These are phyloP conservation scores for Ceratobasidium sp. DNA, from an alignment of 1,284 basidiomycete species.

Conservation along the genomic window DNA sequence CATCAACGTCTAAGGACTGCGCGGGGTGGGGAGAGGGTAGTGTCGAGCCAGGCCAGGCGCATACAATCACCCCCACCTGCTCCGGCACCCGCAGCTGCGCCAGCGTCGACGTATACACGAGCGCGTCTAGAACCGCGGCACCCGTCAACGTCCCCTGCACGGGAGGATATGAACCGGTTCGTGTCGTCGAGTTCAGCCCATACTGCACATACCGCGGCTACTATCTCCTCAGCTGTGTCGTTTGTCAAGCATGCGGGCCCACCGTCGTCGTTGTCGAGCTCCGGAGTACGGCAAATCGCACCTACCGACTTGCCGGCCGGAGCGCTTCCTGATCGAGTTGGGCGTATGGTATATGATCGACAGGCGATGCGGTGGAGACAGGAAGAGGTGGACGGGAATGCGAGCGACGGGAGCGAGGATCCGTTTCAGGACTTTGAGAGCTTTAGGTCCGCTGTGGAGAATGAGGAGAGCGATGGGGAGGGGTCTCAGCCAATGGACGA, in stretches of 20 bases:
- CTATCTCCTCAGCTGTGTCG: constrained; percentile 62
- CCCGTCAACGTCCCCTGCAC: constrained; percentile 61
- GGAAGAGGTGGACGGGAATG: constrained; percentile 58
- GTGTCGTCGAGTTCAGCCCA: constrained; percentile 65
- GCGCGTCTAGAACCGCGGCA: constrained; percentile 55
- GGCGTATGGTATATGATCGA: constrained; percentile 87
- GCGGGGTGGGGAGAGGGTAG: background rate
- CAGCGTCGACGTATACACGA: constrained; percentile 50
- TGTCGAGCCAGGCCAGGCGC: background rate
- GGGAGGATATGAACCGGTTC: constrained; percentile 83
- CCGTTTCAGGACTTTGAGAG: constrained; percentile 90
- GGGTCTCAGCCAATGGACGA: constrained; percentile 62
- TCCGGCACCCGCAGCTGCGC: constrained; percentile 45
- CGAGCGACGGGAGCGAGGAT: constrained; percentile 73
- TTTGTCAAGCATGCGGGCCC: constrained; percentile 87
- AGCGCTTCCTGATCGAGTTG: constrained; percentile 75
- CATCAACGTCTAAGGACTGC: background rate
- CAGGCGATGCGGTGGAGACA: constrained; percentile 86
- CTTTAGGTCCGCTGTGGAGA: constrained; percentile 53
- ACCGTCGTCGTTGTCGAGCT: constrained; percentile 47
- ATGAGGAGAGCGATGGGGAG: constrained; percentile 54
- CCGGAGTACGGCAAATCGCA: constrained; percentile 62
- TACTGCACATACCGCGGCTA: constrained; percentile 26
- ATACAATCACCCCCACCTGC: constrained; percentile 42
- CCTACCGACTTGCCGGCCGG: constrained; percentile 76